Evolutionary conservation across 2,329 filamentous ascomycete genomes (phyloP), one percentile per base, ranked within the genome.

Genomic region (Aspergillus carbonarius): DNA sequence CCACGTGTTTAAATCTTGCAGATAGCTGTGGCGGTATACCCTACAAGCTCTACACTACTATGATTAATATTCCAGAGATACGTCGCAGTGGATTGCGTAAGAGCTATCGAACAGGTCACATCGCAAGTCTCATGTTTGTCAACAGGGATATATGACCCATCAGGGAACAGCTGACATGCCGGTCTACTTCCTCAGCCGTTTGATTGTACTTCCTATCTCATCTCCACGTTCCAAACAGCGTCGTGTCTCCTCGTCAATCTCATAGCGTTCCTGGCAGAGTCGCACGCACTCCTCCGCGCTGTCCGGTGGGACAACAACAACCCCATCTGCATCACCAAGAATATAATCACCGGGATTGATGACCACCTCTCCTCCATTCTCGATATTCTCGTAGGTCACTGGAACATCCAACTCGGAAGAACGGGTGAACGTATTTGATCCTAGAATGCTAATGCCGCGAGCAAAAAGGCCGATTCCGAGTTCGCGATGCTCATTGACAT

Each of bases 341-440:
- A 76, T 68, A 52, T 71, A 66, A 60, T 76, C 74, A 6, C 72
- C 72, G 3, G 74, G 74, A 27, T 69, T 65, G 44, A 76, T 66
- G 12, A 58, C 62, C 6, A 72, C 58, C 25, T 67, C 57, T 37
- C 66, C 62, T 9, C 58, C 58, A 3, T 55, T 59, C 12, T 70
- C 63, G 5, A n/a, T 15, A 39, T 62, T 65, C 44, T 65, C 67
- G 56, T 70, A 75, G 15, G 66, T 54, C 0, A 77, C 63, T 0
- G 75, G 71, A 1, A 72, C 65, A 61, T 77, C 73, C 37, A 77
- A 54, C 54, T 70, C 69, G 1, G 71, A 70, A 12, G 71, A 68
- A 12, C 71, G 63, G 1, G 72, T 75, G 54, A 76, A 76, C 5
- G 66, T 70, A 48, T 72, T 71, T 6, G 71, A 72, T 0, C 73